These are phyloP conservation scores for Astrephomene gubernaculifera DNA, from an alignment of 139 green algal species.

Conservation along the genomic window DNA sequence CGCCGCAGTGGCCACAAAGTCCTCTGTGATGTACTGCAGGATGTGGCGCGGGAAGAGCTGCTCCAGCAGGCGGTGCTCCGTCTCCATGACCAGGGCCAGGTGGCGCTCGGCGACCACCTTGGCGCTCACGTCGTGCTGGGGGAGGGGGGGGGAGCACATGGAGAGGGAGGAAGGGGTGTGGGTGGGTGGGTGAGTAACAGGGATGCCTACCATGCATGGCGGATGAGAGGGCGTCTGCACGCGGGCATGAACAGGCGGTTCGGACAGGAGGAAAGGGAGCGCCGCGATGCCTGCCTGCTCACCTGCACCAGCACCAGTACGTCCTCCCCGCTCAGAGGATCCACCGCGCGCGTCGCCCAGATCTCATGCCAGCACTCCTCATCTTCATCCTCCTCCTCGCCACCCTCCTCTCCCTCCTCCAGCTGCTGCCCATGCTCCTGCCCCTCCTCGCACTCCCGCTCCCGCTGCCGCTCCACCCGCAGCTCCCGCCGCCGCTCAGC, in stretches of 20 bases:
- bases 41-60: constrained; percentile 25
- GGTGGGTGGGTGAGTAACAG: background rate
- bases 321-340: background rate
- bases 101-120: constrained; percentile 29
- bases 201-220: background rate
- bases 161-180: background rate
- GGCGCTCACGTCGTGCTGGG: constrained; percentile 23
- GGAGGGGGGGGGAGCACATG: background rate
- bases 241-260: background rate
- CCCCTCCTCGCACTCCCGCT: background rate
- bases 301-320: constrained; percentile 31
- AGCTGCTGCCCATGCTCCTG: background rate
- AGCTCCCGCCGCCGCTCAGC: background rate
- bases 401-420: too few species aligned
- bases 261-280: background rate
- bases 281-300: background rate
- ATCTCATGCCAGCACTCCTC: constrained; percentile 32
- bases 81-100: constrained; percentile 20
- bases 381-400: too few species aligned
- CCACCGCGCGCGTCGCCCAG: constrained; percentile 5
- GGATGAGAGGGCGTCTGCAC: background rate
- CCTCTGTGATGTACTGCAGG: constrained; percentile 23
- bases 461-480: background rate
- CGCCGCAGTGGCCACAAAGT: constrained; percentile 23
- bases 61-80: constrained; percentile 32